phyloP scores from a whole-genome alignment of 345 rosid species.

The Corymbia maculata region DNA sequence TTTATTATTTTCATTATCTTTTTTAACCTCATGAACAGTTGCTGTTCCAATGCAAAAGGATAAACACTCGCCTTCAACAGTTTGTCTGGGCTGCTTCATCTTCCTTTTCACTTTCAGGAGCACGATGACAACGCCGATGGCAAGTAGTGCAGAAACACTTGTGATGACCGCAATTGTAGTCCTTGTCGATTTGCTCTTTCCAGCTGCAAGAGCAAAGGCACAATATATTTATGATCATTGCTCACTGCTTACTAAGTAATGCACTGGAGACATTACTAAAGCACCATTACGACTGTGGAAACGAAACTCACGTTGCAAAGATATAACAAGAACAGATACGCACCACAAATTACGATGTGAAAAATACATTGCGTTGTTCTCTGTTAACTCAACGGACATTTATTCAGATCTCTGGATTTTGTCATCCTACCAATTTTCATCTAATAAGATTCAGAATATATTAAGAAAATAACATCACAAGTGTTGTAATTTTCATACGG shows the following conservation, averaged over 20 bases:
- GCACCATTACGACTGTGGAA: not conserved
- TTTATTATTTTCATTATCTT: not conserved
- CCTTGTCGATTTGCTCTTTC: not conserved
- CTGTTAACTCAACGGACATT: not conserved
- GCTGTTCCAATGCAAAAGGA: not conserved
- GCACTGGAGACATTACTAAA: not conserved
- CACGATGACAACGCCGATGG: not conserved
- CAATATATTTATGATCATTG: not conserved
- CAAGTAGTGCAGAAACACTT: not conserved
- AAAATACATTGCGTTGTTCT: not conserved
- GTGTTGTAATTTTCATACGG: not conserved
- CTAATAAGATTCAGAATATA: not conserved
- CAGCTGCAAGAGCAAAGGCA: not conserved
- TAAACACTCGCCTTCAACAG: not conserved
- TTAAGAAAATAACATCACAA: not conserved
- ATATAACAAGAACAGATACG: not conserved
- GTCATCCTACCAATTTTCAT: not conserved
- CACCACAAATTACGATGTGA: not conserved
- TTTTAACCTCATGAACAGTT: not conserved
- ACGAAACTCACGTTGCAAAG: not conserved
- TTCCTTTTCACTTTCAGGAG: not conserved
- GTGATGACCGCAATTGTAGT: not conserved
- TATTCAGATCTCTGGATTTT: not conserved
- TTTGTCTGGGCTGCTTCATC: not conserved
- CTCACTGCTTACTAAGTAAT: not conserved